Percentiles rank a stretch among this genome's conserved stretches.
Evolutionary conservation across 2,329 filamentous ascomycete species (phyloP).

Genomic region (Cladosporium sp.): DNA sequence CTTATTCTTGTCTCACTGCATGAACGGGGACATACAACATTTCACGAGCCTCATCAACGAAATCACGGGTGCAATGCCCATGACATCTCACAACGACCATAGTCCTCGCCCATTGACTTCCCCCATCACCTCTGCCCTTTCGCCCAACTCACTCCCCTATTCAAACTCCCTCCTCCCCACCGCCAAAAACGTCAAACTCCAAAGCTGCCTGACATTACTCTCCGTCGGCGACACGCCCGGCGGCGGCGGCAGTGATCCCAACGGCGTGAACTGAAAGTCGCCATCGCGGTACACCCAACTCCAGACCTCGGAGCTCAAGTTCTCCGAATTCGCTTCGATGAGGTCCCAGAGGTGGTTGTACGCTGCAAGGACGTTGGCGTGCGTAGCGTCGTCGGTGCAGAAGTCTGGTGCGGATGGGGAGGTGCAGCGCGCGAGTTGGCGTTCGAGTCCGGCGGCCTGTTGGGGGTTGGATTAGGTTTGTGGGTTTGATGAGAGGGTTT

Average conservation of each 20-base stretch:
- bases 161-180: constrained; percentile 37
- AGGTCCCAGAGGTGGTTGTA: constrained; percentile 60
- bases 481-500: background rate
- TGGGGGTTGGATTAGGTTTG: background rate
- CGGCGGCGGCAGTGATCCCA: constrained; percentile 49
- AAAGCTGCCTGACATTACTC: constrained; percentile 54
- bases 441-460: constrained; percentile 51
- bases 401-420: constrained; percentile 41
- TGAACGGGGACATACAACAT: too few relatives aligned
- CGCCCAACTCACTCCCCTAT: too few relatives aligned
- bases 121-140: background rate
- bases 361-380: constrained; percentile 40
- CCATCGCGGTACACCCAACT: constrained; percentile 54
- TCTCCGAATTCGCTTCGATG: constrained; percentile 52
- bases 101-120: too few relatives aligned
- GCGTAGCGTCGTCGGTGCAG: constrained; percentile 44
- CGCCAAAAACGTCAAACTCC: constrained; percentile 57
- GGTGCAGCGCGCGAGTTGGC: constrained; percentile 53
- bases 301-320: constrained; percentile 59
- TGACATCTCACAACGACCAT: too few relatives aligned
- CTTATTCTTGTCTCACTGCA: too few relatives aligned
- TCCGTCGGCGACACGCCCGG: constrained; percentile 41
- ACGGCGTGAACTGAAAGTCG: constrained; percentile 45
- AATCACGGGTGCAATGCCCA: too few relatives aligned
- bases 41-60: too few relatives aligned